Percentiles rank a stretch among this genome's conserved stretches.
Conservation (phyloP, 352 stramenopile genomes). For the Pilasporangium apinafurcum region DNA sequence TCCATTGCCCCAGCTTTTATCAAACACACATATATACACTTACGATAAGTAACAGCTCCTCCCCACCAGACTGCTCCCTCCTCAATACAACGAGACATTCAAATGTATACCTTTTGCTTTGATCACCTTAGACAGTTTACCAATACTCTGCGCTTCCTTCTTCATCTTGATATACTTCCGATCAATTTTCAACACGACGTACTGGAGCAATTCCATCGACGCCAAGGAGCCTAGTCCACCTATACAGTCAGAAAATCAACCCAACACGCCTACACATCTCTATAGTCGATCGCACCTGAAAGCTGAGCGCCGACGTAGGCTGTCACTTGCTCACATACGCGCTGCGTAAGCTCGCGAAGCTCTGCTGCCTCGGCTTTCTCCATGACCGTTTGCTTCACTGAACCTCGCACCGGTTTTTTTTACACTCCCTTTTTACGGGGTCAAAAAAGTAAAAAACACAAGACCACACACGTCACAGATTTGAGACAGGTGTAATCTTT, state of each 20-base stretch:
- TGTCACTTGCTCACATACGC: conserved; percentile 61
- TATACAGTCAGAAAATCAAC: not conserved
- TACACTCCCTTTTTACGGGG: not conserved
- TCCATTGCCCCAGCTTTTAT: conserved; percentile 41
- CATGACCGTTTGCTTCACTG: conserved; percentile 21
- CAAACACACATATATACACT: not conserved
- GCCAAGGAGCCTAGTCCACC: conserved; percentile 50
- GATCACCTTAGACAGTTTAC: conserved; percentile 58
- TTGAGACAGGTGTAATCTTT: too few species aligned
- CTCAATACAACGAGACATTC: too few species aligned
- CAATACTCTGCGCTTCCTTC: conserved; percentile 44
- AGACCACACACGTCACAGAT: not conserved
- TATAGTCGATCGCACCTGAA: conserved; percentile 48
- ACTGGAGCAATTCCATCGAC: conserved; percentile 63
- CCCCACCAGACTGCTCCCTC: too few species aligned
- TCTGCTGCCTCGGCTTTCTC: conserved; percentile 49
- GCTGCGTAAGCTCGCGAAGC: conserved; percentile 51
- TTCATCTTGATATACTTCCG: conserved; percentile 62
- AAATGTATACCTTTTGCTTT: conserved; percentile 51
- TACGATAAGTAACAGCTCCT: not conserved
- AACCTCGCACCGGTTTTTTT: not conserved
- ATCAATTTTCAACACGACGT: conserved; percentile 52
- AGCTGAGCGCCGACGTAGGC: conserved; percentile 65
- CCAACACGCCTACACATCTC: not conserved
- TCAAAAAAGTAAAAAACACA: conserved; percentile 3